Base-by-base conservation (phyloP, 108 stramenopile species). In the Skeletonema tropicum region DNA sequence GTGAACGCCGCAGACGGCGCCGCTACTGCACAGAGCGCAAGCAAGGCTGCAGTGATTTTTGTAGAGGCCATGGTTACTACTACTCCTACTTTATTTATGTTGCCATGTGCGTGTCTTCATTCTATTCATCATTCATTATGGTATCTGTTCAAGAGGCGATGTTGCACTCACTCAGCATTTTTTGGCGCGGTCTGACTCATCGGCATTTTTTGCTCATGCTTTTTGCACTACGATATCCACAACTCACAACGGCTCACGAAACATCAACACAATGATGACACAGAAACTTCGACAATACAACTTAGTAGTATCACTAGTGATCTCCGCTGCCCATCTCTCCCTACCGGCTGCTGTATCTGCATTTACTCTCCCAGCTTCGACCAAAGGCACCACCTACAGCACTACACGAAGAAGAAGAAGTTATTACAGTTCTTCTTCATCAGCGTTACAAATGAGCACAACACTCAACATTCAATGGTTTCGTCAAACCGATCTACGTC, bases 401-500 rank as follows among this genome's bases (percentile, higher is more conserved):
- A 42, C 15, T 35, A 58, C 11, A 25, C 26, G 41, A 12, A 32
- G 29, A n/a, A n/a, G n/a, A n/a, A n/a, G n/a, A n/a, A n/a, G n/a
- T n/a, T n/a, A n/a, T 38, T 68, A 26, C 31, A 32, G 41, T 38
- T 31, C 14, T 59, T 49, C 45, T 59, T 60, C 41, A 23, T 70
- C 19, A 77, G 31, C 70, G 57, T 71, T 63, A 35, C 70, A 17
- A 71, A 63, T 66, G 58, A 38, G 42, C 5, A 29, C 63, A 30
- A 29, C 63, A 30, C 45, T 80, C 63, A 63, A 75, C 55, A 73
- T 90, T 57, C 87, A 94, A 62, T 89, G 88, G 90, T 94, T 94
- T 61, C 91, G 94, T 21, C 61, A 76, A 23, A 84, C 84, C 10
- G 91, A 93, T 70, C 60, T 95, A 32, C 87, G 94, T 11, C 70